Conservation (phyloP, 2,329 filamentous ascomycete species). For the Apiospora hydei region DNA sequence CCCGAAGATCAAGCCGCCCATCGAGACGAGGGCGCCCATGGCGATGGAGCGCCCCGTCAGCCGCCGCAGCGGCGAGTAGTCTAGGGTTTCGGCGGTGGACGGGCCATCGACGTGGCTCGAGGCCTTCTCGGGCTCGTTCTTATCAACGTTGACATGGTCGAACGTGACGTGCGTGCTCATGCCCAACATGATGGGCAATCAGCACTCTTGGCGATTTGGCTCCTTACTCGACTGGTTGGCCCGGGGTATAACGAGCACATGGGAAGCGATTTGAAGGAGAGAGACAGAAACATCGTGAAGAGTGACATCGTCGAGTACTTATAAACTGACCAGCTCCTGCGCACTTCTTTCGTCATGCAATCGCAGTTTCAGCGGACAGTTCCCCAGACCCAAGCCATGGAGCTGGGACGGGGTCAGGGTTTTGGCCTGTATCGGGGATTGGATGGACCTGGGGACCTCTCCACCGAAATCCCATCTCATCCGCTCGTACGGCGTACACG, state of each 20-base stretch:
- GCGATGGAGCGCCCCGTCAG: constrained; percentile 46
- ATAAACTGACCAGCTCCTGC: background rate
- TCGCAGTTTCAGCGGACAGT: background rate
- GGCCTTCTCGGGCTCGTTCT: constrained; percentile 45
- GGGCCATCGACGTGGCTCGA: constrained; percentile 42
- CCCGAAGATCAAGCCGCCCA: constrained; percentile 51
- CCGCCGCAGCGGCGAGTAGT: constrained; percentile 54
- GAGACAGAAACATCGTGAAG: background rate
- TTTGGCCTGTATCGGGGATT: background rate
- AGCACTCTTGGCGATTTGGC: background rate
- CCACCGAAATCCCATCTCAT: background rate
- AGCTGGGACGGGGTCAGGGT: background rate
- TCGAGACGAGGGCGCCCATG: constrained; percentile 51
- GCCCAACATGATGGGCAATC: constrained; percentile 33
- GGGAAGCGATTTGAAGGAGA: background rate
- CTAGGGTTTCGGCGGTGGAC: constrained; percentile 44
- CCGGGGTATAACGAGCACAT: background rate
- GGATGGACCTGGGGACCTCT: background rate
- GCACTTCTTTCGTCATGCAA: constrained; percentile 15
- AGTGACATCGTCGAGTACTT: background rate
- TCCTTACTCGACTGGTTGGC: background rate
- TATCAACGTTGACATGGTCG: constrained; percentile 48
- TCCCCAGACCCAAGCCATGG: background rate
- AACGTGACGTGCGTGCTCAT: constrained; percentile 45
- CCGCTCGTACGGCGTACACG: background rate